Percentiles rank a stretch among this genome's conserved stretches.
Conservation (phyloP, 768 basidiomycete genomes). For the Termitomyces heimii region DNA sequence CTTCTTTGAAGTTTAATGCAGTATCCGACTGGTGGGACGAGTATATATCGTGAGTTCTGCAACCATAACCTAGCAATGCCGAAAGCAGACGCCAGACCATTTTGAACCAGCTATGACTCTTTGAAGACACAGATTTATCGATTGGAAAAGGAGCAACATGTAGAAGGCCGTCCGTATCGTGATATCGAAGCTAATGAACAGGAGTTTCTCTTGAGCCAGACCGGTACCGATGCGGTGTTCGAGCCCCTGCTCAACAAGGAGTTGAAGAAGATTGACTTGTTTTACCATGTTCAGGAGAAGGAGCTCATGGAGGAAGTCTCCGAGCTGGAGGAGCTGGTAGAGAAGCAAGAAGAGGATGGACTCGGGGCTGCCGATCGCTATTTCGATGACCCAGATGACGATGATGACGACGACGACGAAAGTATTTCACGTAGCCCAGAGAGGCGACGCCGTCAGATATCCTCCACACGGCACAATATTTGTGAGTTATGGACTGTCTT, state of each 20-base stretch:
- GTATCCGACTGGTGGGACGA: constrained; percentile 92
- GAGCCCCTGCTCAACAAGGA: constrained; percentile 75
- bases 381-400: constrained; percentile 53
- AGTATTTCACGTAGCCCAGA: constrained; percentile 33
- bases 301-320: constrained; percentile 60
- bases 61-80: background rate
- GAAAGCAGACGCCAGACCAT: background rate
- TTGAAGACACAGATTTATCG: constrained; percentile 85
- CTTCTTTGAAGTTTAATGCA: constrained; percentile 87
- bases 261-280: constrained; percentile 69
- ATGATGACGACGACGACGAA: constrained; percentile 46
- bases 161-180: constrained; percentile 27
- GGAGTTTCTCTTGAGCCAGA: constrained; percentile 45
- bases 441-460: constrained; percentile 30
- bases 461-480: constrained; percentile 14
- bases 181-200: constrained; percentile 67
- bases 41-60: constrained; percentile 68
- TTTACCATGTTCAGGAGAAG: constrained; percentile 74
- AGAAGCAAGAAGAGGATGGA: constrained; percentile 56
- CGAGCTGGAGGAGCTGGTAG: constrained; percentile 51
- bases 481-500: background rate
- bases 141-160: constrained; percentile 71
- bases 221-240: constrained; percentile 56
- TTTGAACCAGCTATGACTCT: constrained; percentile 60
- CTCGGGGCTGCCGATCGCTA: constrained; percentile 45